Evolutionary conservation across 352 stramenopile species (phyloP), one percentile per base, ranked within the genome.

Genomic region (Phytophthora europaea): DNA sequence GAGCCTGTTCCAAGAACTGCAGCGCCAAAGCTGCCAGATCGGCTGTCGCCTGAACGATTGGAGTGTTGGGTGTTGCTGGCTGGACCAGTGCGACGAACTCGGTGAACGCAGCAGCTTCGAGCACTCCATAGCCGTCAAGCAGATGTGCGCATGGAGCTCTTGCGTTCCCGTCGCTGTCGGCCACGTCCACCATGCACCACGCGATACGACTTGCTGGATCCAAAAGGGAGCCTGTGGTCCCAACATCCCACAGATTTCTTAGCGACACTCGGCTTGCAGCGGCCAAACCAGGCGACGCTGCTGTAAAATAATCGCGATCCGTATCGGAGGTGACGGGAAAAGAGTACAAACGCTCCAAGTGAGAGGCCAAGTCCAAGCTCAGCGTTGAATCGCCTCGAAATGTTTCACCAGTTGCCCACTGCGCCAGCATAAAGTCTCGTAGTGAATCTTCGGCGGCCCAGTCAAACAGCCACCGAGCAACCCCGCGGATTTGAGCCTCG

Each of bases 371-470:
- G 20, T 86, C 70, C 53, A 84, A 68, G 8, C 22, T 67, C 20
- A 36, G 47, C 6, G 28, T 53, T 13, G 43, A 50, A 50, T 80
- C 68, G 1, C 85, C 84, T 53, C 81, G 66, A n/a, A 79, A 82
- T 5, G 82, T 89, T 18, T 75, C 40, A 0, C 81, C 82, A 13
- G 74, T 82, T 4, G 84, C 79, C 84, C 85, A 93, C 50, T 89
- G 77, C 8, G 68, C 53, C 22, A 86, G 51, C 13, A 90, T 34
- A 40, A 85, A 90, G 50, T 88, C 78, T 8, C 56, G 62, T 5
- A 93, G 67, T 0, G 90, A 69, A 1, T 59, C 56, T 8, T 87
- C 81, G 1, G 71, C 69, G 0, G 81, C 70, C 85, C 85, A 93
- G 3, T 68, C 54, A 43, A 91, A 78, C 31, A 89, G n/a, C 83